Evolutionary conservation across 1,139 yeast genomes (phyloP), one percentile per base, ranked within the genome.

Genomic region (Blastobotrys proliferans): DNA sequence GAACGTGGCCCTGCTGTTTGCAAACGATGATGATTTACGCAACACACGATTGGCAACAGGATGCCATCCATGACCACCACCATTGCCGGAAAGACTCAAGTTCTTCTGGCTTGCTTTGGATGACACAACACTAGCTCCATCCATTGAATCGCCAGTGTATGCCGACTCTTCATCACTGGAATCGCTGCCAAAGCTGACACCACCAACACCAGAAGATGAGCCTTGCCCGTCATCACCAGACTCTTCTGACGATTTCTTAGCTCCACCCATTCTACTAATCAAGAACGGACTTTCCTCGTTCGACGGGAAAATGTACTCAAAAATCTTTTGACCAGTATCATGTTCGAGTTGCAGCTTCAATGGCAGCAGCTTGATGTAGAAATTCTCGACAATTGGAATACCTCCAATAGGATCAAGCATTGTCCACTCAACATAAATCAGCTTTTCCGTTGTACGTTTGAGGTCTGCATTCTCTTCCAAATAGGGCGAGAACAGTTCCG

Each of bases 321-420:
- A 74, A 19, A 88, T 56, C 47, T 70, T 70, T 46, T 75, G 76
- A 1, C 88, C 82, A 0, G 90, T 76, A 3, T 67, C 65, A 55
- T 81, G 80, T 54, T 88, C 96, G 52, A 88, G 65, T 55, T 83
- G 87, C 26, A 88, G 66, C 51, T 78, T 76, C 43, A 87, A 59
- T 0, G 97, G 95, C 50, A 77, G 78, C 29, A 85, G 59, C 3
- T 66, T 54, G 35, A 77, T 67, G 11, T 67, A 64, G 47, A 78
- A 68, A 35, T 73, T 67, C 19, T 73, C 75, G 53, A 88, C 65
- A 24, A 86, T 78, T 0, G 81, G 73, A 38, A 88, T 88, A 2
- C 97, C 97, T 4, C 96, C 97, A 43, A 88, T 84, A 0, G 94
- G 86, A 30, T 77, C 81, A 37, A 83, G 68, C 74, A 82, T 72